phyloP scores from a whole-genome alignment of 2,329 filamentous ascomycete species.

The Mycocentrospora acerina region DNA sequence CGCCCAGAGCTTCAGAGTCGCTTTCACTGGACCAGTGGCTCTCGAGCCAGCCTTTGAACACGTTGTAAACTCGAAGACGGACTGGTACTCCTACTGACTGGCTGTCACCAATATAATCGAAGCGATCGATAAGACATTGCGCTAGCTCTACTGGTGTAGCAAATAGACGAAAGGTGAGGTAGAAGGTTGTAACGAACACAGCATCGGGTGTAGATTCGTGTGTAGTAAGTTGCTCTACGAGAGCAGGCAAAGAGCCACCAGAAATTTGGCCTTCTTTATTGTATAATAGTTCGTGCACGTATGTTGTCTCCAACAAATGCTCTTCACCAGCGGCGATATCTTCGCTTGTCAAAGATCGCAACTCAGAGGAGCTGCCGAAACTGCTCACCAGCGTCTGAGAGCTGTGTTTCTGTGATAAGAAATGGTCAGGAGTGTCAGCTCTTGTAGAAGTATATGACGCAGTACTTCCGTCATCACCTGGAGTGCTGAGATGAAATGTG shows the following conservation, averaged over 20 bases:
- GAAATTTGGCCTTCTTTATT: conserved; percentile 96
- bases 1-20: conserved; percentile 72
- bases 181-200: conserved; percentile 91
- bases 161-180: conserved; percentile 93
- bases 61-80: conserved; percentile 88
- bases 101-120: conserved; percentile 84
- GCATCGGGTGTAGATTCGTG: conserved; percentile 91
- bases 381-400: conserved; percentile 64
- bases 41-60: conserved; percentile 96
- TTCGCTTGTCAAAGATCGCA: conserved; percentile 66
- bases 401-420: conserved; percentile 53
- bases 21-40: conserved; percentile 87
- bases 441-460: conserved; percentile 81
- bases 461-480: conserved; percentile 78
- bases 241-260: conserved; percentile 82
- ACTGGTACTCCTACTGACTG: conserved; percentile 76
- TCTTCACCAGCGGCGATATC: conserved; percentile 79
- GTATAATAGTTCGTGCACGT: conserved; percentile 84
- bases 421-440: conserved; percentile 80
- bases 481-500: conserved; percentile 70
- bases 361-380: conserved; percentile 64
- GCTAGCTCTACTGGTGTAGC: conserved; percentile 79
- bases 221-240: conserved; percentile 92
- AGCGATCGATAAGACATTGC: conserved; percentile 81
- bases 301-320: conserved; percentile 87